Base-by-base conservation (phyloP, 1,284 basidiomycete genomes). In the Ceratobasidium sp. region DNA sequence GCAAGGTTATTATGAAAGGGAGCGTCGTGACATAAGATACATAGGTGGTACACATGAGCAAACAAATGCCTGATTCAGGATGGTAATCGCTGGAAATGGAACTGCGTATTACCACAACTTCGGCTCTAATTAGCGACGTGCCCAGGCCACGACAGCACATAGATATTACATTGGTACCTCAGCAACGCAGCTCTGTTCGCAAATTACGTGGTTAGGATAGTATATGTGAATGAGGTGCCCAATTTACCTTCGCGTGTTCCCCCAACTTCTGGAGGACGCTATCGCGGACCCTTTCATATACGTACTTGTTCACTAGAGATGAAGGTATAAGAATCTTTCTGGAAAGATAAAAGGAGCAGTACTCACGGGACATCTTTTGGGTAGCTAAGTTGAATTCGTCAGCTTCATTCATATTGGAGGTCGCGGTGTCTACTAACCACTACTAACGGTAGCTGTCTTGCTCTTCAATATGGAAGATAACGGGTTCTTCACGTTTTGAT, bases 401-500 rank as follows among this genome's bases (percentile, higher is more conserved):
- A 56, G 26, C 54, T 6, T 26, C 20, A 56, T 56, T 23, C 26
- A 13, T 6, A 23, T 28, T 56, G 54, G 26, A 56, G n/a, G n/a
- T 7, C 26, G 5, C 26, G n/a, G 52, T 23, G n/a, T 56, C n/a
- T 23, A 6, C 54, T 23, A 12, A 56, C 54, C 54, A 56, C 20
- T 56, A 6, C 6, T 10, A 23, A 23, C 54, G 6, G 10, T 23
- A n/a, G 54, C 20, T 7, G 54, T 23, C n/a, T 13, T 10, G 6
- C 13, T 28, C 54, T 56, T 56, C n/a, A 56, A n/a, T 10, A 6
- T 56, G 6, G 54, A 56, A 56, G 54, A 56, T 23, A 56, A 20
- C 5, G 54, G 54, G n/a, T 56, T 56, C n/a, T 56, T 56, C 54
- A 56, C 54, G 54, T 23, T 23, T 56, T 26, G 54, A 26, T 56